phyloP scores from a whole-genome alignment of 148 eudicot species.

The Rhododendron ovatum region DNA sequence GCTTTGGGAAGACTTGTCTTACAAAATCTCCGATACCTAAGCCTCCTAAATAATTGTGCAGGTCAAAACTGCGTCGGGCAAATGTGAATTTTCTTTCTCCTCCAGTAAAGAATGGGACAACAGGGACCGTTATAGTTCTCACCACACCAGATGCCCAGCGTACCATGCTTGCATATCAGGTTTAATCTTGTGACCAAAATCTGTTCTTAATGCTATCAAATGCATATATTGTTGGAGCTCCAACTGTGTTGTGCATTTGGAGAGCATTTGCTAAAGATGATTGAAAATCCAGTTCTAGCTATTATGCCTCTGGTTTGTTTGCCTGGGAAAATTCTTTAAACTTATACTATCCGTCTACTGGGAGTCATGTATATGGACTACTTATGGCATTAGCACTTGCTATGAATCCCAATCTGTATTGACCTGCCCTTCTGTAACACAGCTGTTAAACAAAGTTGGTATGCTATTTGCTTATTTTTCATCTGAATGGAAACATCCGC shows the following conservation, averaged over 20 bases:
- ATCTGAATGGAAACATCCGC: neutral
- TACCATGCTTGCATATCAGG: constrained; percentile 99
- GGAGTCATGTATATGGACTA: neutral
- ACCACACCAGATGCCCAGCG: constrained; percentile 99
- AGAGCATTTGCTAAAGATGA: neutral
- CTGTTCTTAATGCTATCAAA: constrained; percentile 3
- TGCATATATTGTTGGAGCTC: neutral
- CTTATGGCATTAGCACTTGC: neutral
- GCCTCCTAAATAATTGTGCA: constrained; percentile 16
- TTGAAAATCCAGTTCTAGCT: neutral
- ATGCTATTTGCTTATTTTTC: neutral
- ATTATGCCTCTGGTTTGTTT: neutral
- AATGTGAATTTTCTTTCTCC: constrained; percentile 90
- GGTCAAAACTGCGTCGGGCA: constrained; percentile 80
- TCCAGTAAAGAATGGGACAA: constrained; percentile 90
- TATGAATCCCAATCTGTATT: neutral
- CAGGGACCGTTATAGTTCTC: constrained; percentile 95
- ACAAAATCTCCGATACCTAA: neutral
- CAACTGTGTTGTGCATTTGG: neutral
- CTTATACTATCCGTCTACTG: neutral
- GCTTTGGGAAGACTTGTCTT: neutral
- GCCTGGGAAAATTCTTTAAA: neutral
- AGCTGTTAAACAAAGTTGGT: neutral
- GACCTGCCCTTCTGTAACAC: neutral
- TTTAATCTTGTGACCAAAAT: constrained; percentile 6